These are phyloP conservation scores for Trichoderma aggressivum DNA, from an alignment of 2,329 filamentous ascomycete species.

Conservation along the genomic window DNA sequence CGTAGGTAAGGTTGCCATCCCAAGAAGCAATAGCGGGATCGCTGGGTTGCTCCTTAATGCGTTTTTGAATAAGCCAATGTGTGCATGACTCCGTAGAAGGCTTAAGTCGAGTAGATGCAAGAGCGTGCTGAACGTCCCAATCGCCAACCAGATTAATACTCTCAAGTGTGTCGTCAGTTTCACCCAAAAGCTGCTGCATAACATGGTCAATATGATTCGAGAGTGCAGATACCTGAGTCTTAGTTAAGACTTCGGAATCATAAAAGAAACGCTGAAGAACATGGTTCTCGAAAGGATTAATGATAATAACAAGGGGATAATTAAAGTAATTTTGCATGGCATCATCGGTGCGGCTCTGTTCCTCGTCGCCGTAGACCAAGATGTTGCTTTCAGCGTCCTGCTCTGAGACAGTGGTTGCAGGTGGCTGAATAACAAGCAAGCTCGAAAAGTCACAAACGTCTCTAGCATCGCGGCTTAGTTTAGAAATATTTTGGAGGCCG, in stretches of 20 bases:
- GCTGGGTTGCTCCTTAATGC: neutral
- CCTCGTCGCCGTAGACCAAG: neutral
- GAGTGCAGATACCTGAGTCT: neutral
- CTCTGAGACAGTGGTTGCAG: neutral
- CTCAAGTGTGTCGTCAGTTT: neutral
- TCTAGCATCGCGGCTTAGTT: constrained; percentile 18
- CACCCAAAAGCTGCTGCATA: neutral
- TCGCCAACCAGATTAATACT: neutral
- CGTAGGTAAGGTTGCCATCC: constrained; percentile 20
- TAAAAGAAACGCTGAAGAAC: constrained; percentile 7
- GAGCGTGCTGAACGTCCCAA: constrained; percentile 13
- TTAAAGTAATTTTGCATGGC: constrained; percentile 16
- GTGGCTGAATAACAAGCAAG: constrained; percentile 20
- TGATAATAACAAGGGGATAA: constrained; percentile 10
- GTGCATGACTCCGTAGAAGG: constrained; percentile 11
- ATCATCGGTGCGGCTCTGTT: neutral
- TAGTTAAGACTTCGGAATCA: neutral
- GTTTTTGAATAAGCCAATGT: constrained; percentile 18
- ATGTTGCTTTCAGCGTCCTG: neutral
- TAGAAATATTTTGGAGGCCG: constrained; percentile 23
- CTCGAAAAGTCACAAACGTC: constrained; percentile 21
- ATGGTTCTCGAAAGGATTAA: constrained; percentile 5
- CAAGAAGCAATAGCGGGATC: constrained; percentile 17
- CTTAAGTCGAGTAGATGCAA: neutral
- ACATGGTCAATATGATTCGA: constrained; percentile 9